These are phyloP conservation scores for Backusella westeae DNA, from an alignment of 192 early-diverging fungal genomes.

Conservation along the genomic window DNA sequence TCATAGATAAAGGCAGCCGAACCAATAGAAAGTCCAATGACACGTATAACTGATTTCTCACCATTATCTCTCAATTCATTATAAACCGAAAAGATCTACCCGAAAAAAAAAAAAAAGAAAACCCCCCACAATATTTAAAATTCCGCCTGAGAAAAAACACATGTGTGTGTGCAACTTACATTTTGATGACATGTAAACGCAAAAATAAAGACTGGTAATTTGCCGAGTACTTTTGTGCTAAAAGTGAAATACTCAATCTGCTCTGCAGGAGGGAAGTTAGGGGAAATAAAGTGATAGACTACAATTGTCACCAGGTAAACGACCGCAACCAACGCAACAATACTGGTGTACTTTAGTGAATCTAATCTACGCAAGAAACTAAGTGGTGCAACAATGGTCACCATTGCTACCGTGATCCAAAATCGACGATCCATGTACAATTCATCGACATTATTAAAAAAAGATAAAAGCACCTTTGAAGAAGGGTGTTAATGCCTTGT, in stretches of 20 bases:
- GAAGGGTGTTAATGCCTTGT: background rate
- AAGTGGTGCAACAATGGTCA: conserved; percentile 65
- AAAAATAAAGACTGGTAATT: conserved; percentile 96
- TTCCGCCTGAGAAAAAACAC: background rate
- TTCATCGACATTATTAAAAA: conserved; percentile 5
- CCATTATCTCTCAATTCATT: conserved; percentile 92
- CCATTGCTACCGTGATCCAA: conserved; percentile 85
- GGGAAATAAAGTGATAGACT: conserved; percentile 66
- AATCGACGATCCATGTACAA: conserved; percentile 65
- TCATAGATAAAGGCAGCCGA: conserved; percentile 78
- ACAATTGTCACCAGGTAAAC: conserved; percentile 87
- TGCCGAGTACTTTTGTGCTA: conserved; percentile 64
- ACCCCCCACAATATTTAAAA: conserved; percentile 12
- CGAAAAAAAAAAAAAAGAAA: background rate
- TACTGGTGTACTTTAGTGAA: conserved; percentile 86
- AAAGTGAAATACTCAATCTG: conserved; percentile 59
- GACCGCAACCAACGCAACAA: conserved; percentile 82
- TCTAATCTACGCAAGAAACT: conserved; percentile 82
- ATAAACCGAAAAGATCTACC: conserved; percentile 90
- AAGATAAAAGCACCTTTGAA: conserved; percentile 21
- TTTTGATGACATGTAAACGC: conserved; percentile 99
- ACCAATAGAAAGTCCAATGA: conserved; percentile 76
- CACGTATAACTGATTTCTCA: conserved; percentile 59
- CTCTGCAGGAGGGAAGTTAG: conserved; percentile 52
- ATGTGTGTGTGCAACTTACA: conserved; percentile 42